These are phyloP conservation scores for Goffeauzyma gilvescens DNA, from an alignment of 768 basidiomycete genomes.

Conservation along the genomic window DNA sequence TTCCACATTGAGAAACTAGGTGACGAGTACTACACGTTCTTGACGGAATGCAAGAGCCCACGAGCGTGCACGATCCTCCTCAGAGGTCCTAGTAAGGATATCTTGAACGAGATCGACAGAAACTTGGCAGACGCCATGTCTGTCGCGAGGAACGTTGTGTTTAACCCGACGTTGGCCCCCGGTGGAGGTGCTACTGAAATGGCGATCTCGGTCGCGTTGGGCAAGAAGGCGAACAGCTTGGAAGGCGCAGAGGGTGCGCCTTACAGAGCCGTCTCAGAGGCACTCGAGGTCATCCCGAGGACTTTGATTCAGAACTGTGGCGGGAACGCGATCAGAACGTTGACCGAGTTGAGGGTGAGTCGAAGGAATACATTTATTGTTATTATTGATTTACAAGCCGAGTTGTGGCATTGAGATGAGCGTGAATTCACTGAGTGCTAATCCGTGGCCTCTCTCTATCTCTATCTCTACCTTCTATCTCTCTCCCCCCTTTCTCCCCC, in stretches of 20 bases:
- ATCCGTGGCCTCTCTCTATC: too few relatives aligned
- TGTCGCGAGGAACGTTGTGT: constrained; percentile 89
- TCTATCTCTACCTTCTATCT: too few relatives aligned
- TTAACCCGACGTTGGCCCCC: constrained; percentile 81
- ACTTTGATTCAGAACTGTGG: constrained; percentile 89
- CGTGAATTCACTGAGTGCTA: too few relatives aligned
- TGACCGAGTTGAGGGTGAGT: constrained; percentile 79
- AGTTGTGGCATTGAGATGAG: too few relatives aligned
- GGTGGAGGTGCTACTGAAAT: constrained; percentile 97
- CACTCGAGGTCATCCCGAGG: constrained; percentile 90
- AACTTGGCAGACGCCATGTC: constrained; percentile 96
- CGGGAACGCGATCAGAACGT: constrained; percentile 76
- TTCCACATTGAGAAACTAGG: constrained; percentile 95
- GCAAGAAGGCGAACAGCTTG: constrained; percentile 50
- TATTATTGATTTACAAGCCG: not conserved
- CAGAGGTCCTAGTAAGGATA: constrained; percentile 92
- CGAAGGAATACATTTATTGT: not conserved
- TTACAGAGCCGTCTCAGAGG: constrained; percentile 78
- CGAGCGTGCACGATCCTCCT: constrained; percentile 97
- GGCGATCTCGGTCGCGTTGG: constrained; percentile 75
- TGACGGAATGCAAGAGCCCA: constrained; percentile 71
- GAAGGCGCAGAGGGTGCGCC: constrained; percentile 82
- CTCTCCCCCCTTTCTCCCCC: too few relatives aligned
- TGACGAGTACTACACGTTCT: constrained; percentile 98
- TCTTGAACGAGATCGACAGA: constrained; percentile 92